Percentiles rank a stretch among this genome's conserved stretches.
Conservation (phyloP, 768 basidiomycete genomes). For the Ramaria rubella region DNA sequence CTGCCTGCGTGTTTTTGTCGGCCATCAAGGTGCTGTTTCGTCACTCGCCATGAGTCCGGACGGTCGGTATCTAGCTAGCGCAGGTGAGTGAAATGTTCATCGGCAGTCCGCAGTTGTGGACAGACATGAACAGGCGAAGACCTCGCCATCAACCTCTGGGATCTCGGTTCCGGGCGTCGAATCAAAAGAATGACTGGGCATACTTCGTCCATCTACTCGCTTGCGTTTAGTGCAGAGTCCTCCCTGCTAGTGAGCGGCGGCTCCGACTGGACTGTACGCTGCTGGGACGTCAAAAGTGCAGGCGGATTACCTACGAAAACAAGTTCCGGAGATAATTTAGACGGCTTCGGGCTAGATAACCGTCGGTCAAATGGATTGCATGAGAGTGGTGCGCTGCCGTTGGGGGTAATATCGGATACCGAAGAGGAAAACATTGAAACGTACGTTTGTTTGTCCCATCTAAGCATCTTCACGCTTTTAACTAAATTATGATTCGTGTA, state of each 20-base stretch:
- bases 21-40: conserved; percentile 85
- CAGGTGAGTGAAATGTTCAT: conserved; percentile 42
- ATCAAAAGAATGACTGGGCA: conserved; percentile 98
- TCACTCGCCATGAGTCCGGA: conserved; percentile 88
- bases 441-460: conserved; percentile 38
- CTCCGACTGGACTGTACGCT: conserved; percentile 95
- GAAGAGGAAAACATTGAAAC: conserved; percentile 63
- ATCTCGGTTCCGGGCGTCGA: conserved; percentile 87
- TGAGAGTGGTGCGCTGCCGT: conserved; percentile 44
- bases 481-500: conserved; percentile 26
- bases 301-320: conserved; percentile 57
- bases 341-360: conserved; percentile 17
- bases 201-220: conserved; percentile 78
- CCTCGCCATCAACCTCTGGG: conserved; percentile 92
- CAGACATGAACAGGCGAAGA: conserved; percentile 59
- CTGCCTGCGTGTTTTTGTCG: conserved; percentile 92
- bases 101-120: conserved; percentile 4
- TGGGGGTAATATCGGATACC: conserved; percentile 29
- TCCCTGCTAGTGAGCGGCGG: conserved; percentile 85
- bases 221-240: conserved; percentile 90
- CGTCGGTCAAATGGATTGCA: conserved; percentile 1
- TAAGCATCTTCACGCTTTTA: not conserved
- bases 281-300: conserved; percentile 88
- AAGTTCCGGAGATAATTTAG: conserved; percentile 23
- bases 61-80: conserved; percentile 88